Conservation (phyloP, 2,329 filamentous ascomycete genomes). For the Whalleya microplaca region DNA sequence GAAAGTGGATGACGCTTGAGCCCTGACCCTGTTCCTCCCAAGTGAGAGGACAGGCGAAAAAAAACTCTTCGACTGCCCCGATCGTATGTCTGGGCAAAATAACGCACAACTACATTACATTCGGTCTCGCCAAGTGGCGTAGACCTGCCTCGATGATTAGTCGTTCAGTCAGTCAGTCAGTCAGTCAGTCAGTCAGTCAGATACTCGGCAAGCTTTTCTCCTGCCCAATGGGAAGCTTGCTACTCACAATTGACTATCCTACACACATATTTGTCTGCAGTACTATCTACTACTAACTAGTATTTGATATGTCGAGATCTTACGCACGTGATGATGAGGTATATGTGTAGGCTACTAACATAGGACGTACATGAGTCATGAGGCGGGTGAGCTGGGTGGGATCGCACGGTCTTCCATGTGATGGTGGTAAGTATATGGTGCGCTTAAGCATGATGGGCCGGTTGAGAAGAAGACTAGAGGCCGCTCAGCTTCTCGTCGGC, state of each 20-base stretch:
- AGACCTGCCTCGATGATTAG: constrained; percentile 1
- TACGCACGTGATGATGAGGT: too few relatives aligned
- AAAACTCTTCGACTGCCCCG: constrained; percentile 1
- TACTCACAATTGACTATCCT: constrained; percentile 21
- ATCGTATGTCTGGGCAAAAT: constrained; percentile 20
- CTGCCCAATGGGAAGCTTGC: constrained; percentile 9
- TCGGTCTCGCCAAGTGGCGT: constrained; percentile 29
- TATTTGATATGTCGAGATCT: background rate
- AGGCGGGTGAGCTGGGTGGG: too few relatives aligned
- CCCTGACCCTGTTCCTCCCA: constrained; percentile 25
- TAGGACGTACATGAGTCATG: too few relatives aligned
- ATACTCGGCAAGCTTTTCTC: constrained; percentile 14
- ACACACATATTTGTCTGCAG: background rate
- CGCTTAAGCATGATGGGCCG: background rate
- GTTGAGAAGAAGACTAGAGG: background rate
- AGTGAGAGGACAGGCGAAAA: constrained; percentile 26
- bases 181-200: constrained; percentile 16
- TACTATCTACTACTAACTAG: too few relatives aligned
- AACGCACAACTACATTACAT: too few relatives aligned
- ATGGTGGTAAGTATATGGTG: too few relatives aligned
- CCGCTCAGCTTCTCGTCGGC: background rate
- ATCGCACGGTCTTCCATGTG: too few relatives aligned
- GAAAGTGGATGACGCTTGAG: constrained; percentile 12
- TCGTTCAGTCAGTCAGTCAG: too few relatives aligned
- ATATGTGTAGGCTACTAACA: too few relatives aligned